Evolutionary conservation across 2,329 filamentous ascomycete species (phyloP), one percentile per base, ranked within the genome.

Genomic region (Ascocoryne sarcoides): DNA sequence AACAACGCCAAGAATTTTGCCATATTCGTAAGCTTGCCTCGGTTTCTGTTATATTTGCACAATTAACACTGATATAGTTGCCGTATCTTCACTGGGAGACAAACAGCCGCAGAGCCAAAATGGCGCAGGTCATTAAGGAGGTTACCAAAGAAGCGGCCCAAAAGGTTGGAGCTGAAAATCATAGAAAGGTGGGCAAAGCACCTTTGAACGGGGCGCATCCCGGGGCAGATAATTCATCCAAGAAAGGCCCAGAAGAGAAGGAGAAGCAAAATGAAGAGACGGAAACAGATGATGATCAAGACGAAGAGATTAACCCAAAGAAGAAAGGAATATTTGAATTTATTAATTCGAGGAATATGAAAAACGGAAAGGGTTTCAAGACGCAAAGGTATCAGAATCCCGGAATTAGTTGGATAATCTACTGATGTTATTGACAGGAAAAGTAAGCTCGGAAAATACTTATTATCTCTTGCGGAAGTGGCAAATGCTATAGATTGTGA

Each of bases 71-170:
- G 14, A 12, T 10, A 39, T 30, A 48, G 44, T 40, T 57, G 39
- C 54, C 54, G 12, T 55, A 55, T 33, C 40, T 58, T 5, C 54
- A 57, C 28, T 57, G 55, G 55, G 54, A 56, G 38, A 55, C 48
- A 14, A 44, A 54, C 19, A 42, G 34, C 9, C 23, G 39, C 12
- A 33, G 40, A 37, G 26, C 16, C 10, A 45, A 40, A 39, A 46
- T 45, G 39, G 43, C 41, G 1, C 29, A 42, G 18, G 46, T 49
- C 5, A 46, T 51, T 12, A 50, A 51, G 5, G 45, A 50, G 12
- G 26, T 37, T 17, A 36, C 26, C 9, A 32, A 37, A 39, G 21
- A 33, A 14, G n/a, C n/a, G n/a, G n/a, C n/a, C n/a, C n/a, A n/a
- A n/a, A n/a, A n/a, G n/a, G 18, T 39, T 9, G 19, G 36, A 28